Evolutionary conservation across 1,284 basidiomycete genomes (phyloP).

Genomic region (Mrakiaceae sp.): DNA sequence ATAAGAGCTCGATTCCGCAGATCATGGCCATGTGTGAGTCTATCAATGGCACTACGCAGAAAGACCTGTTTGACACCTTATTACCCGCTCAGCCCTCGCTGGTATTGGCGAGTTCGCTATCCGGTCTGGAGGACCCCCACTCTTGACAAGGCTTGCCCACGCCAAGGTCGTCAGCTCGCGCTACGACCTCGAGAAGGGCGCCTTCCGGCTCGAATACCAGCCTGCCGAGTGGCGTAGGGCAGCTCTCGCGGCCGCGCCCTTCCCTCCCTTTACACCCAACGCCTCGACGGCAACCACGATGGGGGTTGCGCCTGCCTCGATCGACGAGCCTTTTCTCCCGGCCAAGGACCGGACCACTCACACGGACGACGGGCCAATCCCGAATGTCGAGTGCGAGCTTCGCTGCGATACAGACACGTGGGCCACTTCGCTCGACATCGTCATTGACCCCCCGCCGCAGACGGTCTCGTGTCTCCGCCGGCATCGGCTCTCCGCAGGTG

Average conservation of each 20-base stretch:
- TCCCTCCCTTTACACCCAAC: constrained; percentile 28
- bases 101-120: constrained; percentile 90
- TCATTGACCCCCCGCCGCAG: constrained; percentile 87
- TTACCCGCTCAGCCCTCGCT: constrained; percentile 47
- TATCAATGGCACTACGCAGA: background rate
- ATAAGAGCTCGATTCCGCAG: constrained; percentile 83
- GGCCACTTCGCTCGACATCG: constrained; percentile 74
- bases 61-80: background rate
- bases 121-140: constrained; percentile 85
- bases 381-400: constrained; percentile 71
- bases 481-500: constrained; percentile 73
- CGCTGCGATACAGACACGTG: constrained; percentile 90
- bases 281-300: constrained; percentile 1
- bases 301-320: constrained; percentile 17
- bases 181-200: constrained; percentile 79
- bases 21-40: constrained; percentile 49
- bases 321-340: constrained; percentile 4
- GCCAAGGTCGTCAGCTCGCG: constrained; percentile 60
- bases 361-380: constrained; percentile 18
- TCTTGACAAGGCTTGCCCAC: constrained; percentile 68
- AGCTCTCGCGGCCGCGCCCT: constrained; percentile 20
- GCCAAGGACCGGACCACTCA: background rate
- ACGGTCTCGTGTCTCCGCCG: constrained; percentile 71
- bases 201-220: constrained; percentile 78
- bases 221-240: constrained; percentile 45